Base-by-base conservation (phyloP, 352 stramenopile species). In the Pythium myriotylum region DNA sequence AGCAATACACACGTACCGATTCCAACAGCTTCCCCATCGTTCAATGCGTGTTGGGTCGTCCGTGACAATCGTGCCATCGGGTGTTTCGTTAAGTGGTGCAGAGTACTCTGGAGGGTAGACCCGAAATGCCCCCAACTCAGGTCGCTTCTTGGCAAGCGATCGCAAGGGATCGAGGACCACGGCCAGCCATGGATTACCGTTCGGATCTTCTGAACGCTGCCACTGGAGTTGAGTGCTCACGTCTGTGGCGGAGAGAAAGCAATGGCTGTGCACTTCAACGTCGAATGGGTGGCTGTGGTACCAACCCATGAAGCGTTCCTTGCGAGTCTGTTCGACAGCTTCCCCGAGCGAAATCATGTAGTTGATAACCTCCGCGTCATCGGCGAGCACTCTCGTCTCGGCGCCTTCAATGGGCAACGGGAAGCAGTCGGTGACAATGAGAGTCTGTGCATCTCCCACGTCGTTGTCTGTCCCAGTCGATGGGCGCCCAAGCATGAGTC, bases 221-320 rank as follows among this genome's bases (percentile, higher is more conserved):
- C 97, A 99, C 62, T 98, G 92, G 16, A 99, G 76, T 76, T 99
- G 97, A 52, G 97, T 99, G 47, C 80, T 97, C 41, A 99, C 81
- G 74, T 99, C 97, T 10, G 96, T 99, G 46, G 91, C 90, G 52
- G 89, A 98, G 20, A 99, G 77, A 73, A 99, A 99, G 78, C 97
- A 99, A 73, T 99, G 96, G 58, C 82, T 94, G 59, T 89, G 92
- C 67, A 99, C 86, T 58, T 96, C 83, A 7, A 99, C 88, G 70
- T 99, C 97, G 67, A 99, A 99, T 6, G 97, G 97, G 65, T 99
- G 97, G 63, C 90, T 98, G 74, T 99, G 97, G 81, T 99, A 99
- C 97, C 97, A 99, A 54, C 97, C 97, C 92, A 99, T 99, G 67
- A 99, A 99, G 54, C 96, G 95, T 70, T 99, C 96, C 53, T 98